phyloP scores from a whole-genome alignment of 352 stramenopile species.

The Phytophthora sojae region DNA sequence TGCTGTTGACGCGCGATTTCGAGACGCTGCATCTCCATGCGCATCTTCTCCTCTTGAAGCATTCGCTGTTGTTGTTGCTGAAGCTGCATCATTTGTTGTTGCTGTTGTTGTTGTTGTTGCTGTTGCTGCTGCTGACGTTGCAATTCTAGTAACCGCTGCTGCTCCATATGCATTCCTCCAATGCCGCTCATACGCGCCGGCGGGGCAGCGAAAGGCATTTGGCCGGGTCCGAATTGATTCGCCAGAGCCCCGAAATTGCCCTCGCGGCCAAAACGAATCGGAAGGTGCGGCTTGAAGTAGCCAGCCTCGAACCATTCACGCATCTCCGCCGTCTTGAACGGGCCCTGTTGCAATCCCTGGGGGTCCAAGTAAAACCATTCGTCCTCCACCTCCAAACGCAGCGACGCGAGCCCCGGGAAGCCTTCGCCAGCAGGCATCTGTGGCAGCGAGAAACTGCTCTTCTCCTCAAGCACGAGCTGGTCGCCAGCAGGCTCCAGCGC shows the following conservation, averaged over 20 bases:
- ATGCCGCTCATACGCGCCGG: constrained; percentile 33
- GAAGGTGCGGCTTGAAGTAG: constrained; percentile 91
- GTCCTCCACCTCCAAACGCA: constrained; percentile 61
- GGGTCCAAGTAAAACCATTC: constrained; percentile 91
- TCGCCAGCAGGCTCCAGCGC: constrained; percentile 35
- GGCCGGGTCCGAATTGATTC: constrained; percentile 75
- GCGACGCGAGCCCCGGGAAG: constrained; percentile 31
- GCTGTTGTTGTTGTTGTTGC: constrained; percentile 5
- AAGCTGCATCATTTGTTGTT: constrained; percentile 67
- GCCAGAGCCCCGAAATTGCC: constrained; percentile 77
- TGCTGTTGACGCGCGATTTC: constrained; percentile 80
- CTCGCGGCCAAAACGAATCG: constrained; percentile 83
- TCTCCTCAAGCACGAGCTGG: constrained; percentile 37
- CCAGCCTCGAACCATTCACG: constrained; percentile 90
- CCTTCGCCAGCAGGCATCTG: constrained; percentile 27
- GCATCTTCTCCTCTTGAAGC: constrained; percentile 82
- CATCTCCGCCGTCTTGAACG: constrained; percentile 90
- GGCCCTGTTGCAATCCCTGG: constrained; percentile 81
- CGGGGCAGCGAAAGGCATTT: constrained; percentile 69
- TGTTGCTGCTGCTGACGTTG: constrained; percentile 71
- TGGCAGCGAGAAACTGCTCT: constrained; percentile 43
- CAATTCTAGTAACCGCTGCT: constrained; percentile 67
- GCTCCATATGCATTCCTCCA: constrained; percentile 31
- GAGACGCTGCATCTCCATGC: constrained; percentile 83
- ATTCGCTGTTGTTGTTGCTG: constrained; percentile 79